Evolutionary conservation across 306 rosid species (phyloP).

Genomic region (apple (Malus domestica)): DNA sequence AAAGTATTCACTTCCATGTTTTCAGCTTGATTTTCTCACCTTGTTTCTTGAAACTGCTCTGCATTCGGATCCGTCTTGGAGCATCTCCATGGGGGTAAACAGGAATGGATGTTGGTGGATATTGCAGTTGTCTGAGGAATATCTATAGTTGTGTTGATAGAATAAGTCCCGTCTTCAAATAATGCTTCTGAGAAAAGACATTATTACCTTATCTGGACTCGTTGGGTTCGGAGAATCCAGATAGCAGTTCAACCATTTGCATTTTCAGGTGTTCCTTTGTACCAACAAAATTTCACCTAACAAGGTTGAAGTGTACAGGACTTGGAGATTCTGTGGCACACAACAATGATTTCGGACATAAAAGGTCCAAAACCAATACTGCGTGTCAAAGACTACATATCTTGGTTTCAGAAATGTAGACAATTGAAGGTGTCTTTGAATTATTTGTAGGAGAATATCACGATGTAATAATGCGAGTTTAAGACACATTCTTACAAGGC

Average conservation of each 20-base stretch:
- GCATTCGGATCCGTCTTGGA: background rate
- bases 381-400: background rate
- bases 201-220: background rate
- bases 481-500: constrained; percentile 1
- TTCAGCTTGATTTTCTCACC: constrained; percentile 36
- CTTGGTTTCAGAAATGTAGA: background rate
- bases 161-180: constrained; percentile 13
- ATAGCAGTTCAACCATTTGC: too few relatives aligned
- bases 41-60: constrained; percentile 2
- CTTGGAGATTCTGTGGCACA: background rate
- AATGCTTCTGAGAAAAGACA: background rate
- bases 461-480: background rate
- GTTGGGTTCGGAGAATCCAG: background rate
- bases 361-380: background rate
- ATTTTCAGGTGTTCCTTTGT: too few relatives aligned
- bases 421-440: background rate
- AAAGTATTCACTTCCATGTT: background rate
- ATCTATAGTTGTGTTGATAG: constrained; percentile 12
- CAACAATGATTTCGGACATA: background rate
- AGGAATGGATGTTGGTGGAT: background rate
- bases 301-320: background rate
- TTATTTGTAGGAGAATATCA: background rate
- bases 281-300: background rate
- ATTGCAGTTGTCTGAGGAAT: background rate
- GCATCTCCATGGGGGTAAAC: background rate